Evolutionary conservation across 805 yeast species (phyloP).

Genomic region (Wickerhamiella spandovensis): DNA sequence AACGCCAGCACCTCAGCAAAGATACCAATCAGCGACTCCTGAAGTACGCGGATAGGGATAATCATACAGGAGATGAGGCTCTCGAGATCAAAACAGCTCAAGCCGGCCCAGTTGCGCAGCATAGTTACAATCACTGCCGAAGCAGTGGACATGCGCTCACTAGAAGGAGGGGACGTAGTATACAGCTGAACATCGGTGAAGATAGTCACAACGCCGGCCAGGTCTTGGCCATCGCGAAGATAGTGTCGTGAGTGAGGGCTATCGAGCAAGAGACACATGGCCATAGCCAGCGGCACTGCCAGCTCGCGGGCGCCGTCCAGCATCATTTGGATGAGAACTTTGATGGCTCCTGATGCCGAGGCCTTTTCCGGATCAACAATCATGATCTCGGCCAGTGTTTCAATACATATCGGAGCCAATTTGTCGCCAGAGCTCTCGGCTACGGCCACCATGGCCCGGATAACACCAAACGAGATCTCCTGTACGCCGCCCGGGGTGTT

Average conservation of each 20-base stretch:
- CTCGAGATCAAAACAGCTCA: conserved; percentile 49
- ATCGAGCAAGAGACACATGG: conserved; percentile 45
- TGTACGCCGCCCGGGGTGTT: conserved; percentile 40
- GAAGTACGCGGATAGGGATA: conserved; percentile 28
- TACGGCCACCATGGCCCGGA: conserved; percentile 51
- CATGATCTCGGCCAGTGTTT: conserved; percentile 40
- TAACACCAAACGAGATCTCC: conserved; percentile 45
- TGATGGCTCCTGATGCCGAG: conserved; percentile 33
- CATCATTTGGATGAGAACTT: conserved; percentile 32
- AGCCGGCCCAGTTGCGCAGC: conserved; percentile 65
- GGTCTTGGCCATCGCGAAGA: conserved; percentile 47
- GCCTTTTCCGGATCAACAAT: conserved; percentile 33
- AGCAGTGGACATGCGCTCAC: conserved; percentile 44
- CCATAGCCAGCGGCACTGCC: conserved; percentile 32
- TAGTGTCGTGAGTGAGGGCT: conserved; percentile 38
- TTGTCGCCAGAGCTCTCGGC: conserved; percentile 43
- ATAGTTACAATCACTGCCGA: conserved; percentile 47
- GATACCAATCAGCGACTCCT: conserved; percentile 56
- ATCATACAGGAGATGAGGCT: conserved; percentile 19
- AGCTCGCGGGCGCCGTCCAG: conserved; percentile 41
- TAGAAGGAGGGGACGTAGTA: conserved; percentile 31
- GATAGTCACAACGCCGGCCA: conserved; percentile 50
- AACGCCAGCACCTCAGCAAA: conserved; percentile 56
- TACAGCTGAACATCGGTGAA: conserved; percentile 46
- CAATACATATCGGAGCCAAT: conserved; percentile 37